Evolutionary conservation across 768 basidiomycete genomes (phyloP).

Genomic region (Mycena amicta): DNA sequence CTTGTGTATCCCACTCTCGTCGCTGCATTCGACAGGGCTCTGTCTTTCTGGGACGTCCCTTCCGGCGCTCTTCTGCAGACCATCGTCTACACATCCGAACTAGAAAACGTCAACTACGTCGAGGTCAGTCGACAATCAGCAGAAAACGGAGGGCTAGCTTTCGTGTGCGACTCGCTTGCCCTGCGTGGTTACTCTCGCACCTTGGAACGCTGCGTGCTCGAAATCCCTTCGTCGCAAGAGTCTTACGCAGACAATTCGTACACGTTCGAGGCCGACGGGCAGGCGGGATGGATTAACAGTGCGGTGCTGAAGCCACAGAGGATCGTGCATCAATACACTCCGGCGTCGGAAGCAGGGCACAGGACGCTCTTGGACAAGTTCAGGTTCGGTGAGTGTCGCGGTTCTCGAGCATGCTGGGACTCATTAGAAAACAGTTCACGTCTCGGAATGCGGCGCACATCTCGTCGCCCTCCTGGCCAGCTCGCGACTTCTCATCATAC

Average conservation of each 20-base stretch:
- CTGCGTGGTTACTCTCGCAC: slow-evolving; percentile 59
- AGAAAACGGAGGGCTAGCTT: slow-evolving; percentile 45
- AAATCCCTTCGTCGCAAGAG: slow-evolving; percentile 38
- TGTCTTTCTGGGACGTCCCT: slow-evolving; percentile 67
- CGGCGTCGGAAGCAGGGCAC: not conserved
- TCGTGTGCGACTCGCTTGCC: slow-evolving; percentile 53
- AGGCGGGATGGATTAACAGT: not conserved
- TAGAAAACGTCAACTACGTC: slow-evolving; percentile 60
- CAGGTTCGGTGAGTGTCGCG: slow-evolving; percentile 40
- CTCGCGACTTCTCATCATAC: slow-evolving; percentile 45
- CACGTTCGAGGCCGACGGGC: slow-evolving; percentile 21
- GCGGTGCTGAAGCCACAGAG: slow-evolving; percentile 18
- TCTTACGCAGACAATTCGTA: slow-evolving; percentile 40
- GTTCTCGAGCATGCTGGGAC: too few relatives aligned
- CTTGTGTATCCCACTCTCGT: slow-evolving; percentile 70
- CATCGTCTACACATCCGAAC: slow-evolving; percentile 37
- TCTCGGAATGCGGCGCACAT: slow-evolving; percentile 50
- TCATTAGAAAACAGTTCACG: slow-evolving; percentile 49
- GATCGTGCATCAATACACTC: slow-evolving; percentile 1
- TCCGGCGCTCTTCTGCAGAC: slow-evolving; percentile 51
- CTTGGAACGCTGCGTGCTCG: slow-evolving; percentile 46
- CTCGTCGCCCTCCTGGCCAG: slow-evolving; percentile 41
- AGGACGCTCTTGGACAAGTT: slow-evolving; percentile 43
- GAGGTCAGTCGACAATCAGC: slow-evolving; percentile 47
- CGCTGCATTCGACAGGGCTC: slow-evolving; percentile 44